phyloP scores from a whole-genome alignment of 148 eudicot genomes.

The Camellia lanceoleosa region DNA sequence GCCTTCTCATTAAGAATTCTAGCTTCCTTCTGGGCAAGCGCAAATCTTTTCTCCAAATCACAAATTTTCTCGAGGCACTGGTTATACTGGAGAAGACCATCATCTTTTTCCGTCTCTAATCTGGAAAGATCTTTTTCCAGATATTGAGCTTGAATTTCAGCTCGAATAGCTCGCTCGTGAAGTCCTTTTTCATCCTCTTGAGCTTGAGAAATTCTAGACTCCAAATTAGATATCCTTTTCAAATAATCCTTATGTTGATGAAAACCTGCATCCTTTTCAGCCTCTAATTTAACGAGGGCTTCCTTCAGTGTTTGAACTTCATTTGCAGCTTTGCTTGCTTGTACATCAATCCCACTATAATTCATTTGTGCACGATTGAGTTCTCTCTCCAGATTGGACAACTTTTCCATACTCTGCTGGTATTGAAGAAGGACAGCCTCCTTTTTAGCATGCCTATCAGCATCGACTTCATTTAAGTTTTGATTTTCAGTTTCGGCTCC shows the following conservation, averaged over 20 bases:
- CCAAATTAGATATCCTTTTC: constrained; percentile 46
- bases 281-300: constrained; percentile 44
- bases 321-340: constrained; percentile 41
- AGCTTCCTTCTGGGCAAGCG: constrained; percentile 39
- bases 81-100: constrained; percentile 36
- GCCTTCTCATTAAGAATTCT: constrained; percentile 38
- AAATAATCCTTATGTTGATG: constrained; percentile 36
- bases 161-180: constrained; percentile 35
- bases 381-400: constrained; percentile 56
- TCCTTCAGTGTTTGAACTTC: constrained; percentile 64
- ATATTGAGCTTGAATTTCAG: constrained; percentile 43
- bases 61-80: constrained; percentile 50
- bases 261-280: constrained; percentile 54
- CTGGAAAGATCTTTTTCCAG: constrained; percentile 49
- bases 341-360: constrained; percentile 41
- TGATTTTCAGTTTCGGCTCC: constrained; percentile 58
- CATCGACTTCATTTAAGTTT: constrained; percentile 49
- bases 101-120: constrained; percentile 53
- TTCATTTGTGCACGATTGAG: constrained; percentile 43
- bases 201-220: constrained; percentile 40
- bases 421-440: constrained; percentile 48
- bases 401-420: constrained; percentile 55
- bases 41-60: constrained; percentile 50
- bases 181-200: constrained; percentile 38
- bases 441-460: constrained; percentile 53